Base-by-base conservation (phyloP, 2,329 filamentous ascomycete species). In the Fusarium graminum region DNA sequence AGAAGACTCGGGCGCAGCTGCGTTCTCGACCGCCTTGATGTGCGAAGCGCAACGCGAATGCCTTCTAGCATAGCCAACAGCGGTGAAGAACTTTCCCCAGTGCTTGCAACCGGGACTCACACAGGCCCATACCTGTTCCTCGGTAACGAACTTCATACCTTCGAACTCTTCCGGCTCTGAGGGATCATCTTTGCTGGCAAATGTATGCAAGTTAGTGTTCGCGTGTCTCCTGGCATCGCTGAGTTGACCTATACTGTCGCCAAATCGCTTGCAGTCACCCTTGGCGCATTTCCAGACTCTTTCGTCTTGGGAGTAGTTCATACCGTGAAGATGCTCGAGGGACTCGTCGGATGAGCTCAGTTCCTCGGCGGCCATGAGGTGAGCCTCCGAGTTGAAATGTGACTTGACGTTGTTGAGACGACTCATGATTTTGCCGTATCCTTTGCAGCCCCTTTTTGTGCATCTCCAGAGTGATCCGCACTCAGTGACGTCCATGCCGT, bases 361-460 rank as follows among this genome's bases (percentile, higher is more conserved):
- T 17, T 58, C 57, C 2, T 44, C 28, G 6, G 40, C 59, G 2
- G 59, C 59, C n/a, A n/a, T 51, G 19, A 45, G 12, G 13, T 63
- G 59, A 14, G 34, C 22, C 13, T 45, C 17, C 1, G 63, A 64
- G 25, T 19, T 38, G 47, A 12, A 46, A 44, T 67, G 63, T 12
- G 16, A 10, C 7, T 22, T 50, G 14, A 41, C 59, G 7, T 66
- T 66, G 1, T 25, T 10, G 1, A 19, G 5, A 4, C 8, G 25
- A 9, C 16, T 49, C 6, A 67, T 54, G 17, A 43, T 16, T 16
- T 41, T 40, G 25, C 36, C 22, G 8, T 51, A 64, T 3, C 60
- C 42, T 19, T 43, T 67, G 29, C 64, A 67, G 2, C 64, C 64
- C 14, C 32, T 45, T 6, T 60, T 67, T 29, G 26, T 29, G 12